Conservation (phyloP, 352 stramenopile species). For the Globisporangium ultimum region DNA sequence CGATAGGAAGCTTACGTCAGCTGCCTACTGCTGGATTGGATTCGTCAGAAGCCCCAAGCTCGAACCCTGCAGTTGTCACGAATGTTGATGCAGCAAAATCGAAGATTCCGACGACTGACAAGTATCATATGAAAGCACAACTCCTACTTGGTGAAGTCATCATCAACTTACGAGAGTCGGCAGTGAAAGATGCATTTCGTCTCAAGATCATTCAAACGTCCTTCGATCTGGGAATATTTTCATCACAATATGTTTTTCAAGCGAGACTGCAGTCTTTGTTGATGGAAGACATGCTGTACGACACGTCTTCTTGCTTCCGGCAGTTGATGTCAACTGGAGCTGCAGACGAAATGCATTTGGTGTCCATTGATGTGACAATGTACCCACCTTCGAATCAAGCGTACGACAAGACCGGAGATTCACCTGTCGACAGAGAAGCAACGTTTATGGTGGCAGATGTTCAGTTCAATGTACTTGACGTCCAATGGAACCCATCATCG, state of each 20-base stretch:
- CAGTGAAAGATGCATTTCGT: conserved; percentile 45
- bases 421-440: conserved; percentile 1
- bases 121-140: conserved; percentile 47
- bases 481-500: conserved; percentile 86
- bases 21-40: background rate
- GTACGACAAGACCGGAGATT: background rate
- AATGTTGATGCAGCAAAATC: background rate
- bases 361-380: conserved; percentile 45
- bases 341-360: conserved; percentile 27
- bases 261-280: conserved; percentile 47
- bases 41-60: background rate
- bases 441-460: conserved; percentile 48
- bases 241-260: conserved; percentile 44
- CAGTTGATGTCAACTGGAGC: conserved; percentile 62
- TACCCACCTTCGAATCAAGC: conserved; percentile 22
- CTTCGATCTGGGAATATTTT: conserved; percentile 41
- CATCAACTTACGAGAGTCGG: conserved; percentile 48
- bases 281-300: conserved; percentile 73
- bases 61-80: background rate
- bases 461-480: conserved; percentile 64
- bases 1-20: conserved; percentile 1
- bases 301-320: conserved; percentile 42
- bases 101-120: conserved; percentile 18
- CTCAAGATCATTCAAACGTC: conserved; percentile 43
- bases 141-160: conserved; percentile 50